Percentiles rank a stretch among this genome's conserved stretches.
Conservation (phyloP, 75 land plant genomes). For the Picea glauca region DNA sequence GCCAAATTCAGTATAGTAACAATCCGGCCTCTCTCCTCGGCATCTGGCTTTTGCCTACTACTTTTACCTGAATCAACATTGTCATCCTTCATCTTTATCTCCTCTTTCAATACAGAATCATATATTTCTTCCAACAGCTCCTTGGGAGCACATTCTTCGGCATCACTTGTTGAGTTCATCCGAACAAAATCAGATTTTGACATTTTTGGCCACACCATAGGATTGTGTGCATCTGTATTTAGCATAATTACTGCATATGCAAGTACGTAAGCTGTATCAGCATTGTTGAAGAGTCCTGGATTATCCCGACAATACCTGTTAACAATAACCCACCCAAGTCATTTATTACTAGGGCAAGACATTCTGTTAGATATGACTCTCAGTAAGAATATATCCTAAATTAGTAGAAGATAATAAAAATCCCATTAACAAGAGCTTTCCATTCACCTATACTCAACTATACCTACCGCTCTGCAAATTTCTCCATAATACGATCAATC, state of each 20-base stretch:
- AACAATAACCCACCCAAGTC: conserved; percentile 13
- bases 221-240: conserved; percentile 99
- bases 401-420: background rate
- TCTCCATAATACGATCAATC: conserved; percentile 98
- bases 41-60: conserved; percentile 45
- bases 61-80: conserved; percentile 24
- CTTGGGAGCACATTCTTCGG: conserved; percentile 76
- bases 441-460: background rate
- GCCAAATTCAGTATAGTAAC: conserved; percentile 81
- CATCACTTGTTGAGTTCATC: conserved; percentile 70
- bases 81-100: conserved; percentile 93
- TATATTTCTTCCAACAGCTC: conserved; percentile 92
- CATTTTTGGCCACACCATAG: conserved; percentile 96
- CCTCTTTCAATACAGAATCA: conserved; percentile 92
- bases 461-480: conserved; percentile 92
- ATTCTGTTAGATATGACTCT: background rate
- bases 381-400: background rate
- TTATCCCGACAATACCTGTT: conserved; percentile 93
- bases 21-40: conserved; percentile 69
- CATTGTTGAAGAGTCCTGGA: conserved; percentile 84
- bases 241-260: conserved; percentile 99
- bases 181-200: conserved; percentile 84
- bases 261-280: conserved; percentile 96
- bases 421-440: background rate
- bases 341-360: background rate